Conservation (phyloP, 768 basidiomycete genomes). For the Mycena maculata region DNA sequence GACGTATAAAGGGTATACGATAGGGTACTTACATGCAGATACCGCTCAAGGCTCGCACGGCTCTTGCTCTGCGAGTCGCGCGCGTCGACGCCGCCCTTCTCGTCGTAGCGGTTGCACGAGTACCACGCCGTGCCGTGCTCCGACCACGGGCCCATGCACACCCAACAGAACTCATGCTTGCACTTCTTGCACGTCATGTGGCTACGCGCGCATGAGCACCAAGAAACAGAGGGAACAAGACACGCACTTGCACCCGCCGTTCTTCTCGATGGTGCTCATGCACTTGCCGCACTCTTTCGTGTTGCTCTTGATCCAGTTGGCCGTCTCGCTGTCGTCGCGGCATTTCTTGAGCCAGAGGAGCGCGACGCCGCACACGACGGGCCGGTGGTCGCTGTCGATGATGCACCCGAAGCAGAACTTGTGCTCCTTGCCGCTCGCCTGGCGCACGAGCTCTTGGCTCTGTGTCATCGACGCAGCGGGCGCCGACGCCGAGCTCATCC, state of each 20-base stretch:
- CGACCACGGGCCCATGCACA: conserved; percentile 99
- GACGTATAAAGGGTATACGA: background rate
- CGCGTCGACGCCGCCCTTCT: conserved; percentile 87
- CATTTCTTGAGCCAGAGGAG: conserved; percentile 98
- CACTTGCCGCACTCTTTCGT: conserved; percentile 98
- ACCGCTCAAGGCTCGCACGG: conserved; percentile 92
- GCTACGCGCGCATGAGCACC: conserved; percentile 54
- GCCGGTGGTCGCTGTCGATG: conserved; percentile 90
- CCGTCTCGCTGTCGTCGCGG: conserved; percentile 96
- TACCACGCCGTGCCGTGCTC: conserved; percentile 99
- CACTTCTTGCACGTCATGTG: conserved; percentile 99
- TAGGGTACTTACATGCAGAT: conserved; percentile 83
- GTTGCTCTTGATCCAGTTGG: conserved; percentile 99
- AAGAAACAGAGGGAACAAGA: conserved; percentile 18
- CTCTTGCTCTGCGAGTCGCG: conserved; percentile 93
- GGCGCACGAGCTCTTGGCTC: conserved; percentile 44
- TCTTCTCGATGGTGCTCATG: conserved; percentile 99
- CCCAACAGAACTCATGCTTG: conserved; percentile 99
- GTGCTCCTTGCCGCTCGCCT: conserved; percentile 63
- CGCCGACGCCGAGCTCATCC: conserved; percentile 53
- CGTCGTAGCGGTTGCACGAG: conserved; percentile 97
- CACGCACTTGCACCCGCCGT: conserved; percentile 99
- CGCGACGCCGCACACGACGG: conserved; percentile 89
- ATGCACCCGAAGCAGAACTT: conserved; percentile 96
- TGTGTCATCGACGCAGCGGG: conserved; percentile 45